Conservation (phyloP, 192 early-diverging fungal genomes). For the Backusella morwellensis region DNA sequence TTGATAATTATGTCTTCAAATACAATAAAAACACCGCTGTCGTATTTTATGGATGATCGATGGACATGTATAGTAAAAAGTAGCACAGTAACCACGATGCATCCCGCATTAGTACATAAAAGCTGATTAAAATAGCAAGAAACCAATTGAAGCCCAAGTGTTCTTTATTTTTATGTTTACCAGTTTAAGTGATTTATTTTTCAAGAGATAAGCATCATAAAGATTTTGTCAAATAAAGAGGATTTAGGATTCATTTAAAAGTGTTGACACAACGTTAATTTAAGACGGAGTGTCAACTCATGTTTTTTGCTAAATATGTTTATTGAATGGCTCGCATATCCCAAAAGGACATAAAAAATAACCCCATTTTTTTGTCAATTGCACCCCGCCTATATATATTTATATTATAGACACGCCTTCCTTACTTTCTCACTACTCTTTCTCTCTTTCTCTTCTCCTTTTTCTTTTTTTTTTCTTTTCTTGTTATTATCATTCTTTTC, state of each 20-base stretch:
- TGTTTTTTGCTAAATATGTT: neutral
- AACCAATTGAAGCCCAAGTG: neutral
- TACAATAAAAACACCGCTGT: neutral
- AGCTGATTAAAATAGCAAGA: neutral
- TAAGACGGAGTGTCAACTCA: neutral
- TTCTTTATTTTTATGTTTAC: neutral
- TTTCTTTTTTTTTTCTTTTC: neutral
- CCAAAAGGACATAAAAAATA: neutral
- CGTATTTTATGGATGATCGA: neutral
- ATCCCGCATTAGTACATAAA: neutral
- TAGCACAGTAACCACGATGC: neutral
- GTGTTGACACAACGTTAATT: neutral
- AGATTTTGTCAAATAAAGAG: neutral
- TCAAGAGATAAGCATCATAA: neutral
- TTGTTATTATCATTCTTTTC: neutral
- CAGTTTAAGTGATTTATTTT: neutral
- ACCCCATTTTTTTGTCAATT: conserved; percentile 7
- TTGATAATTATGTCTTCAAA: too few species aligned
- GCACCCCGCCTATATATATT: neutral
- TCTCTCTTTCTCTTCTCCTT: neutral
- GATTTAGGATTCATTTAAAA: too few species aligned
- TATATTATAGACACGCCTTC: neutral
- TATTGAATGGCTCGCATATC: neutral
- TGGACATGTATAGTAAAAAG: neutral
- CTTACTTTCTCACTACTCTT: conserved; percentile 1